Evolutionary conservation across 2,329 filamentous ascomycete species (phyloP).

Genomic region (Sclerotinia glacialis): DNA sequence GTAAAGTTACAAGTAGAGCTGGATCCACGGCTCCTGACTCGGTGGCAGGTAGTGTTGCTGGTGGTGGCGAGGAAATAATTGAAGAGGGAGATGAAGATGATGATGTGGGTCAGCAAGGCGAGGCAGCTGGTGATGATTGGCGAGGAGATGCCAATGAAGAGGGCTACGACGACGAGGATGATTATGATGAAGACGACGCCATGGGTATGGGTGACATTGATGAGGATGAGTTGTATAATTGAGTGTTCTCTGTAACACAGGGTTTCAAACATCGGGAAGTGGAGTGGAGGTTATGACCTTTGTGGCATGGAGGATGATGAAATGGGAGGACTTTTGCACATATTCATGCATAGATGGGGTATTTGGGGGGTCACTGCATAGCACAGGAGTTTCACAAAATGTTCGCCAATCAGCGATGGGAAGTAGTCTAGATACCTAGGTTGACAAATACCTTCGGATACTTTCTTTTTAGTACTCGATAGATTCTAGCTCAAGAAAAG

Average conservation of each 20-base stretch:
- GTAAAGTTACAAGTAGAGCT: slow-evolving; percentile 42
- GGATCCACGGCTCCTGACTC: slow-evolving; percentile 21
- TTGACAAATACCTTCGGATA: not conserved
- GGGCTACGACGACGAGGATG: slow-evolving; percentile 11
- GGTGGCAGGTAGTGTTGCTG: slow-evolving; percentile 22
- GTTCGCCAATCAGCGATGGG: not conserved
- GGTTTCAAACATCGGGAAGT: not conserved
- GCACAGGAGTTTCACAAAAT: slow-evolving; percentile 1
- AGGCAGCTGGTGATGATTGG: slow-evolving; percentile 16
- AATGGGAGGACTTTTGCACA: not conserved
- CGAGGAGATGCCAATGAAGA: not conserved
- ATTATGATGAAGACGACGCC: slow-evolving; percentile 15
- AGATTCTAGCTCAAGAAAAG: not conserved
- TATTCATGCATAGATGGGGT: slow-evolving; percentile 1
- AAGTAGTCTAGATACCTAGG: not conserved
- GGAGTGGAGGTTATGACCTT: not conserved
- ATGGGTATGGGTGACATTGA: slow-evolving; percentile 19
- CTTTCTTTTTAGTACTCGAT: not conserved
- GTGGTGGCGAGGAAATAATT: not conserved
- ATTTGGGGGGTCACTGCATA: not conserved
- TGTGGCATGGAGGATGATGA: not conserved
- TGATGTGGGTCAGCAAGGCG: not conserved
- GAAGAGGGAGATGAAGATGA: slow-evolving; percentile 6
- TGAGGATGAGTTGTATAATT: slow-evolving; percentile 15
- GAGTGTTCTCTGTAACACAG: not conserved